Conservation (phyloP, 495 filamentous ascomycete species). For the Neurospora discreta region DNA sequence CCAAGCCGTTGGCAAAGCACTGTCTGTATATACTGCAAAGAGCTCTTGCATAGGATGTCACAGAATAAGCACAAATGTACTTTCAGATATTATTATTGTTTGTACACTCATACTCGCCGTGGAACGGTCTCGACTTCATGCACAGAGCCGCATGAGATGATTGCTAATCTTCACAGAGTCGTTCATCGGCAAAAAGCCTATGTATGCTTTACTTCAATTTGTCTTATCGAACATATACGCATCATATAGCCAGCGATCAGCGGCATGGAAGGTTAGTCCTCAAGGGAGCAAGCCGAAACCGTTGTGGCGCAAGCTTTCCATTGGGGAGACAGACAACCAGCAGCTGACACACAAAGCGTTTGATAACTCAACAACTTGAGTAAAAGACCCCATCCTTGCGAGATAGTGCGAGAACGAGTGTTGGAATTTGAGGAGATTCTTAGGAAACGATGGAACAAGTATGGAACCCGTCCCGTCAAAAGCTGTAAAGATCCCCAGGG, state of each 20-base stretch:
- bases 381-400: neutral
- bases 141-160: neutral
- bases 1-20: neutral
- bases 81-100: neutral
- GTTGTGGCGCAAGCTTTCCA: neutral
- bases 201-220: neutral
- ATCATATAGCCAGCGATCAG: neutral
- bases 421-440: neutral
- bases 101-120: neutral
- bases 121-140: neutral
- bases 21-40: neutral
- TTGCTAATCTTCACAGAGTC: neutral
- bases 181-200: neutral
- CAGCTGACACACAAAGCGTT: neutral
- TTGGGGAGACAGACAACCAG: neutral
- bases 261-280: neutral
- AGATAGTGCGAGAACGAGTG: neutral
- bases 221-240: neutral
- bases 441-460: neutral
- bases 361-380: neutral
- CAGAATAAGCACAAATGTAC: neutral
- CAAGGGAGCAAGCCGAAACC: neutral
- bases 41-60: neutral
- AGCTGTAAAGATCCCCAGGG: neutral
- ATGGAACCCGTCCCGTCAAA: neutral